Base-by-base conservation (phyloP, 2,329 filamentous ascomycete genomes). In the Thelonectria discophora region DNA sequence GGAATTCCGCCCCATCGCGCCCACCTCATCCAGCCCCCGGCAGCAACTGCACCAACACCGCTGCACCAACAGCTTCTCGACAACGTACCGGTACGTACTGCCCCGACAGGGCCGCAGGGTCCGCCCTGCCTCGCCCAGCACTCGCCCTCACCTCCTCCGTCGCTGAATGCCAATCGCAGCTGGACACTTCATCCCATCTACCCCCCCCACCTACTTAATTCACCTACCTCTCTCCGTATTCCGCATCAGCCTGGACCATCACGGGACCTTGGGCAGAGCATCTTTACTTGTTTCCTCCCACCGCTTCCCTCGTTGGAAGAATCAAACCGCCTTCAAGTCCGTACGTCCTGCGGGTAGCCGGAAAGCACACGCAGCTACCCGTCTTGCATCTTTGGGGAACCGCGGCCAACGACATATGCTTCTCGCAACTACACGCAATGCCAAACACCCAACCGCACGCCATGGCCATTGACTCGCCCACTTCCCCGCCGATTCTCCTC, bases 401-500 rank as follows among this genome's bases (percentile, higher is more conserved):
- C 46, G 56, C 40, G 13, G 9, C 13, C 32, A 34, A 34, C 32
- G 10, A 11, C 32, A 34, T 34, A 11, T 13, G 13, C 32, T 34
- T 13, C 13, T 34, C 32, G 32, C 13, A 13, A 34, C 32, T 34
- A 34, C 32, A 51, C 24, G 24, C 24, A 24, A 24, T 24, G 24
- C 24, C 24, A 24, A 24, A 24, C 24, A 67, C 48, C 66, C 58
- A 62, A 48, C 53, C 50, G 27, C 64, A 69, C 58, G 69, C 57
- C 13, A 71, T 71, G 67, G 66, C 69, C 47, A 13, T 21, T 46
- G 34, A 40, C 61, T 58, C 56, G 60, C 24, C 24, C 34, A n/a
- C 49, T 47, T 62, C 60, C 48, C 50, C 65, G 21, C 72, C 68
- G 58, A 69, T 65, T 61, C 63, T 81, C 59, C 55, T 80, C 60